Evolutionary conservation across 1,284 basidiomycete species (phyloP), one percentile per base, ranked within the genome.

Genomic region (Leccinum solheimii): DNA sequence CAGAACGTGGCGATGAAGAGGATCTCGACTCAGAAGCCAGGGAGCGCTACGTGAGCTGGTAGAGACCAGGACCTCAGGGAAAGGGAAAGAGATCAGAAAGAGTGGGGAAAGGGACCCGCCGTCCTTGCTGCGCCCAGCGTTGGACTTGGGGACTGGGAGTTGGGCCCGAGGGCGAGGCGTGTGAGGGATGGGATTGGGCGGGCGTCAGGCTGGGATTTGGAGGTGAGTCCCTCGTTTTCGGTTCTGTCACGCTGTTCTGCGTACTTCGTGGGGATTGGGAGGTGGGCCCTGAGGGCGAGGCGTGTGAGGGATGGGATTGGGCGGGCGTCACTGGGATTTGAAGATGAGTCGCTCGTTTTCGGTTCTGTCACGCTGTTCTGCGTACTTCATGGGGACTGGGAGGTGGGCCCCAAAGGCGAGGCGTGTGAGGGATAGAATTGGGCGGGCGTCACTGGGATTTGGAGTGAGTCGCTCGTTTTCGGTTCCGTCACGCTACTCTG

Each of bases 171-270:
- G 64, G 63, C 5, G 70, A 67, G 16, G 68, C 69, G 8, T 72
- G 74, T 36, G 70, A 78, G 13, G 81, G 83, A 2, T 83, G 82
- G 79, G 84, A 86, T 65, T 86, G 84, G 84, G 85, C 85, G 2
- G 85, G 83, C 6, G 81, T 78, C 3, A 71, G n/a, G n/a, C 75
- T 52, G 85, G 85, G 16, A 72, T 79, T 54, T 86, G 84, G 83
- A 78, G 79, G 84, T 84, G 61, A 57, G 76, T 71, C 1, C 6
- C 19, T 48, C 40, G 40, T 43, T 43, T 40, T 10, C 1, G 38
- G 38, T 40, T 40, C 16, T n/a, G 38, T 40, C 5, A 40, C 14
- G 14, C 14, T 38, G 14, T 7, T 10, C 30, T 32, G 30, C 10
- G 10, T 10, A 10, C 30, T 32, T 32, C 30, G n/a, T n/a, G n/a